These are phyloP conservation scores for Podospora appendiculata DNA, from an alignment of 495 filamentous ascomycete genomes.

Conservation along the genomic window DNA sequence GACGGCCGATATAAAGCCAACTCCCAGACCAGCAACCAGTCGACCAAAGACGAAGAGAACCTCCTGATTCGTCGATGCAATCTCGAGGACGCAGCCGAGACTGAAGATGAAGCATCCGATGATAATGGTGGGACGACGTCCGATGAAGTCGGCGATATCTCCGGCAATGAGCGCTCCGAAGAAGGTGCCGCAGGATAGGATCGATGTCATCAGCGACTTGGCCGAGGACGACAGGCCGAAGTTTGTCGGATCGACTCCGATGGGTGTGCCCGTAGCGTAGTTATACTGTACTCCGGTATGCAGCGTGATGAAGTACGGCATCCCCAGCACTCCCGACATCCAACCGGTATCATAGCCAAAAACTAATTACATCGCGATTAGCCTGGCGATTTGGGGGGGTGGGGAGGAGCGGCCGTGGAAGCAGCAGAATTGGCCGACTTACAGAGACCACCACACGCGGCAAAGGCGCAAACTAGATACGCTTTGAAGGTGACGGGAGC, in stretches of 20 bases:
- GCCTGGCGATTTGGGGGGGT: no score
- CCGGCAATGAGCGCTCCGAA: slow-evolving; percentile 65
- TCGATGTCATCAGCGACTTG: slow-evolving; percentile 64
- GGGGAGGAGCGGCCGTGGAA: no score
- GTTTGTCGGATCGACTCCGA: slow-evolving; percentile 23
- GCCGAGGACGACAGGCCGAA: slow-evolving; percentile 24
- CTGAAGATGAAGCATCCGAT: slow-evolving; percentile 55
- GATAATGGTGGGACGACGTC: slow-evolving; percentile 61
- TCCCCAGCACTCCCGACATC: slow-evolving; percentile 52
- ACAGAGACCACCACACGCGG: slow-evolving; percentile 56
- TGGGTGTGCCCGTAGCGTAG: slow-evolving; percentile 33
- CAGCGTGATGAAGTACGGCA: slow-evolving; percentile 43
- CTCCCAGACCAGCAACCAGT: slow-evolving; percentile 60
- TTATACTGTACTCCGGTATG: slow-evolving; percentile 60
- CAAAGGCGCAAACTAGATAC: slow-evolving; percentile 60
- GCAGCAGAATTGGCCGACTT: slow-evolving; percentile 1
- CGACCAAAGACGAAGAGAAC: slow-evolving; percentile 55
- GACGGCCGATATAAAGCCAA: slow-evolving; percentile 66
- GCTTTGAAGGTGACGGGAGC: slow-evolving; percentile 59
- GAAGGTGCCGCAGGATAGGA: slow-evolving; percentile 69
- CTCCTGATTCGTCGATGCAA: slow-evolving; percentile 26
- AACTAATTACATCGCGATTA: slow-evolving; percentile 16
- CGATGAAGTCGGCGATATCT: slow-evolving; percentile 60
- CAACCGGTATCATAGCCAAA: slow-evolving; percentile 62
- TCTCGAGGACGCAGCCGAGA: slow-evolving; percentile 56